Conservation (phyloP, 1,284 basidiomycete species). For the Ustilago curta region DNA sequence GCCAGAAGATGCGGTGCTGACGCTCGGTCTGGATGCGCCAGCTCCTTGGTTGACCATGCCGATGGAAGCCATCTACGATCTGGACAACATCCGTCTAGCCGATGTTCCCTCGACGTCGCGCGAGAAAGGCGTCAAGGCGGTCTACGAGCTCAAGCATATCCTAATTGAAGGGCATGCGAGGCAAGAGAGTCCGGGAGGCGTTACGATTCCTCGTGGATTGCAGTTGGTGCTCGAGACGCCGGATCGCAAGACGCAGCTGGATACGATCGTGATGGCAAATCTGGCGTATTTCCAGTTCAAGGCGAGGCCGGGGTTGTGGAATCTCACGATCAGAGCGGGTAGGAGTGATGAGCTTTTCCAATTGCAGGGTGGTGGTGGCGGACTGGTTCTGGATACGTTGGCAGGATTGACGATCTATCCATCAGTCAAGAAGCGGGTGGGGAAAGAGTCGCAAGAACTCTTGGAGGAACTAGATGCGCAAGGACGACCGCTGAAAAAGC, state of each 20-base stretch:
- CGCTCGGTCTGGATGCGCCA: constrained; percentile 88
- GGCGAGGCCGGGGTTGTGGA: constrained; percentile 87
- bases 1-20: constrained; percentile 80
- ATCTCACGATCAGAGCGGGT: constrained; percentile 83
- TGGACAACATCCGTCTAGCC: constrained; percentile 92
- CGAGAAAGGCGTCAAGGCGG: constrained; percentile 78
- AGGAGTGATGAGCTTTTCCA: constrained; percentile 83
- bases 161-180: constrained; percentile 93
- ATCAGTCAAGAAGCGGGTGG: constrained; percentile 77
- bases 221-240: constrained; percentile 71
- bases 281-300: constrained; percentile 97
- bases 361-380: constrained; percentile 78
- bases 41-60: constrained; percentile 92
- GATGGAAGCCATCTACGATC: constrained; percentile 86
- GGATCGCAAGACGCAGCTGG: constrained; percentile 49
- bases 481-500: constrained; percentile 32
- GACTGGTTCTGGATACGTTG: constrained; percentile 77
- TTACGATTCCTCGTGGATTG: constrained; percentile 76
- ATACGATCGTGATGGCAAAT: constrained; percentile 83
- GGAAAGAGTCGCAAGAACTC: constrained; percentile 85
- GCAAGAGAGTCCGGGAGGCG: constrained; percentile 73
- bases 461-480: constrained; percentile 70
- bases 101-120: constrained; percentile 72
- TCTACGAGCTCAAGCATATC: constrained; percentile 89
- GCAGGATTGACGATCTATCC: constrained; percentile 90